Base-by-base conservation (phyloP, 345 rosid genomes). In the Salix caprea region DNA sequence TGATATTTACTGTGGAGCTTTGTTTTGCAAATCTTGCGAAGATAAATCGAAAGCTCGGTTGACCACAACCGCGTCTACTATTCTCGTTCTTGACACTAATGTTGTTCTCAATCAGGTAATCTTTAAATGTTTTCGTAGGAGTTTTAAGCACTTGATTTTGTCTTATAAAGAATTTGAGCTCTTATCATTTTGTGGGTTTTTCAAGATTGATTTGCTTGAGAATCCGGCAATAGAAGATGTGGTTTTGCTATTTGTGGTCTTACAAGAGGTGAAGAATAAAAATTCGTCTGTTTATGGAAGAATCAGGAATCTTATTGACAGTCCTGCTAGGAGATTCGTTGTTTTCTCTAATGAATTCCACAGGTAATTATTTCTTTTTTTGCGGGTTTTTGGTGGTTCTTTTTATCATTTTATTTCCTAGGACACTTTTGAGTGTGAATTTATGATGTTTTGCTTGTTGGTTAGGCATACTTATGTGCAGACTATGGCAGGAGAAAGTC, bases 301-400 rank as follows among this genome's bases (percentile, higher is more conserved):
- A 85, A 84, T 96, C 74, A 82, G 97, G 82, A 85, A 90, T 74
- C 97, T 96, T 73, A 91, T 90, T 86, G 86, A 88, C 79, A 92
- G 87, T 80, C 81, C 97, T 34, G 71, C 90, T 3, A 84, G 87
- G 73, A 90, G 78, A 70, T 96, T 92, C 84, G 87, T 90, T 75
- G 97, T 96, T 80, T 93, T 96, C 76, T 88, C 95, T 21, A 93
- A 96, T 81, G 96, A 92, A 85, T 92, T 91, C 84, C 99, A 96
- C 86, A 93, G 89, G 98, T 96, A 81, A 79, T 60, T 39, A 46
- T 24, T 42, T 39, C 5, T 42, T 3, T 34, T 52, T n/a, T 8
- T 7, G 24, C 7, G 15, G 7, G 2, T 44, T 19, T 16, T 60
- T 46, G 19, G 28, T 67, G 16, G 42, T 67, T 5, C 7, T 37